phyloP scores from a whole-genome alignment of 2,329 filamentous ascomycete species.

The Didymella arachidicola region DNA sequence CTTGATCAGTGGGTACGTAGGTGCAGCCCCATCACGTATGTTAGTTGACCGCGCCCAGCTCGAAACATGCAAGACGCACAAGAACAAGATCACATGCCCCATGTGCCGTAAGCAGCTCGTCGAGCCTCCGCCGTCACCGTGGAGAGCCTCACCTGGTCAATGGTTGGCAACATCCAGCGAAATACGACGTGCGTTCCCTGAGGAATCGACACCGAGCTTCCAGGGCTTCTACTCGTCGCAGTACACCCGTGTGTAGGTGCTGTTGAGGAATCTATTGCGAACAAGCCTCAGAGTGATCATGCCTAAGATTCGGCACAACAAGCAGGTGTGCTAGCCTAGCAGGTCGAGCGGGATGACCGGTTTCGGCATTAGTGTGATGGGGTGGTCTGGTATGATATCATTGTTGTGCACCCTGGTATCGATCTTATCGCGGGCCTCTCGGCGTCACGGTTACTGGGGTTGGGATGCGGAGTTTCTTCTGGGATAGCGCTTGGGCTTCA shows the following conservation, averaged over 20 bases:
- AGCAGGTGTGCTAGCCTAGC: not conserved
- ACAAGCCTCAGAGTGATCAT: not conserved
- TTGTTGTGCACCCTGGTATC: constrained; percentile 17
- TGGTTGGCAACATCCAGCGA: not conserved
- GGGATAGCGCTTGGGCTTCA: not conserved
- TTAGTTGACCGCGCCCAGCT: constrained; percentile 29
- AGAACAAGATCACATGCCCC: constrained; percentile 50
- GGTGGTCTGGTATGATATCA: constrained; percentile 20
- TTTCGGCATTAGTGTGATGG: constrained; percentile 5
- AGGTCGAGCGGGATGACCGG: not conserved
- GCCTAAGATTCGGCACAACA: not conserved
- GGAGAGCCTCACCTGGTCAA: constrained; percentile 10
- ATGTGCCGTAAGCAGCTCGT: constrained; percentile 49
- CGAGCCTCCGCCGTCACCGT: constrained; percentile 27
- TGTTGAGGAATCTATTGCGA: not conserved
- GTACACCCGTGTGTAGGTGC: constrained; percentile 14
- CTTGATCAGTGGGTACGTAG: constrained; percentile 44
- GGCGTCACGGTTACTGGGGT: constrained; percentile 1
- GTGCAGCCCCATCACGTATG: not conserved
- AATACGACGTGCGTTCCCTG: not conserved
- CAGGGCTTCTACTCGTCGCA: constrained; percentile 28
- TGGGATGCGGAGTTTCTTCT: not conserved
- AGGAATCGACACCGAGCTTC: constrained; percentile 27
- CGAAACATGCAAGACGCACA: constrained; percentile 47
- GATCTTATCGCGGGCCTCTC: constrained; percentile 17